These are phyloP conservation scores for Nectriaceae sp. DNA, from an alignment of 2,329 filamentous ascomycete genomes.

Conservation along the genomic window DNA sequence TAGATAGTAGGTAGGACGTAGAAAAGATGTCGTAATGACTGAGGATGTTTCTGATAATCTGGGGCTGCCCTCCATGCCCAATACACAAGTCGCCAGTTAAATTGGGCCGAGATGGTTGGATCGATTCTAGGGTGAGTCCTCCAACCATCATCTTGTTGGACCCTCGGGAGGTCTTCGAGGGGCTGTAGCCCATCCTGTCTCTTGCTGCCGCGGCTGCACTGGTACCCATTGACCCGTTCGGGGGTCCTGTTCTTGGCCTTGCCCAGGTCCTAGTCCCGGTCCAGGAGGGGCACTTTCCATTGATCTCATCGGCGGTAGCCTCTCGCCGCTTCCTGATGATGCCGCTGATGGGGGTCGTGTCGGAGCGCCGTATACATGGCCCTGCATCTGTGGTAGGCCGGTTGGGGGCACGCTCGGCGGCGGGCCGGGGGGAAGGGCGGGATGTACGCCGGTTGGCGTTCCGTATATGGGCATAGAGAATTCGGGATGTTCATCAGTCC, in stretches of 20 bases:
- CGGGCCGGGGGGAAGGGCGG: not conserved
- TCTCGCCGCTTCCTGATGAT: conserved; percentile 41
- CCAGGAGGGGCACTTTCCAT: conserved; percentile 41
- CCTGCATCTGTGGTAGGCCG: conserved; percentile 44
- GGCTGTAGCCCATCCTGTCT: conserved; percentile 41
- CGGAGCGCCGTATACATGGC: conserved; percentile 38
- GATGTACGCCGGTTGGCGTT: conserved; percentile 29
- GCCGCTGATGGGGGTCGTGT: conserved; percentile 41
- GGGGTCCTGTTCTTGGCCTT: conserved; percentile 37
- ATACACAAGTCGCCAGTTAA: not conserved
- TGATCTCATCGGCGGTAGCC: conserved; percentile 49
- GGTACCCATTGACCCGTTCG: conserved; percentile 39
- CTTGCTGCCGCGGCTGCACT: conserved; percentile 32
- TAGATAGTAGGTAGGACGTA: conserved; percentile 21
- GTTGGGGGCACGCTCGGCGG: conserved; percentile 32
- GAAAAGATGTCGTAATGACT: not conserved
- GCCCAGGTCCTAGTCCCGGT: conserved; percentile 25
- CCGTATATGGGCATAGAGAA: conserved; percentile 43
- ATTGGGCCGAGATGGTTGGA: not conserved
- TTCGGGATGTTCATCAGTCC: conserved; percentile 50
- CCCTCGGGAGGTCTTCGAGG: conserved; percentile 25
- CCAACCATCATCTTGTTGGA: conserved; percentile 13
- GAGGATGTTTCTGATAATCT: not conserved
- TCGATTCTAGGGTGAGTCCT: conserved; percentile 5
- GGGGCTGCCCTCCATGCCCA: too few relatives aligned